Evolutionary conservation across 129 eudicot species (phyloP).

Genomic region (Silybum marianum): DNA sequence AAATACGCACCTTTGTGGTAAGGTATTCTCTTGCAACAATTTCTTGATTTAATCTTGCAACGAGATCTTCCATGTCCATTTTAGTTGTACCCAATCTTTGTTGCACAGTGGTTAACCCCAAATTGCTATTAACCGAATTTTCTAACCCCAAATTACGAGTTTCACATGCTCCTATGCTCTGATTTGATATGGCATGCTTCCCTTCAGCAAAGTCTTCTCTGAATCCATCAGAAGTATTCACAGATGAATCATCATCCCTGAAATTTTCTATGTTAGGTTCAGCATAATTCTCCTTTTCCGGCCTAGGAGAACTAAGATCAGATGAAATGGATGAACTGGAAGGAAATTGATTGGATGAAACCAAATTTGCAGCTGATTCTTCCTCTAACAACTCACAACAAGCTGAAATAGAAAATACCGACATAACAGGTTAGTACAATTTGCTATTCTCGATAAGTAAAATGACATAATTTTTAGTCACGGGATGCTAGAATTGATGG

Average conservation of each 20-base stretch:
- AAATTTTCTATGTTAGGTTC: slow-evolving; percentile 28
- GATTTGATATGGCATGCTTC: slow-evolving; percentile 13
- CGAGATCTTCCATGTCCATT: slow-evolving; percentile 56
- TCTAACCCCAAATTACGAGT: slow-evolving; percentile 21
- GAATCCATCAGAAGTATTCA: not conserved
- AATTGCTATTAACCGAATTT: too few relatives aligned
- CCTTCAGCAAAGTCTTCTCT: slow-evolving; percentile 27
- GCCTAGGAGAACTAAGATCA: not conserved
- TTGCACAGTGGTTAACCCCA: slow-evolving; percentile 40
- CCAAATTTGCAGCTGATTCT: slow-evolving; percentile 31
- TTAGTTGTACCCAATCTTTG: slow-evolving; percentile 46
- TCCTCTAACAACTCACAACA: slow-evolving; percentile 50
- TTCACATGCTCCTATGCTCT: too few relatives aligned
- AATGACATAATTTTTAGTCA: not conserved
- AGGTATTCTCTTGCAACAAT: slow-evolving; percentile 53
- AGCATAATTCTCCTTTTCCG: slow-evolving; percentile 36
- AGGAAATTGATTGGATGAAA: slow-evolving; percentile 35
- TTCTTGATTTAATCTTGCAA: slow-evolving; percentile 62
- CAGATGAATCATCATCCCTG: slow-evolving; percentile 17
- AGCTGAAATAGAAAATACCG: slow-evolving; percentile 52
- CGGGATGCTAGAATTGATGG: not conserved
- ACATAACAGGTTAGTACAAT: slow-evolving; percentile 17
- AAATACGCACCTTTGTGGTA: slow-evolving; percentile 46
- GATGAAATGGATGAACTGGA: slow-evolving; percentile 38
- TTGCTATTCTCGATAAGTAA: not conserved